phyloP scores from a whole-genome alignment of 495 filamentous ascomycete species.

The Penicillium cosmopolitanum region DNA sequence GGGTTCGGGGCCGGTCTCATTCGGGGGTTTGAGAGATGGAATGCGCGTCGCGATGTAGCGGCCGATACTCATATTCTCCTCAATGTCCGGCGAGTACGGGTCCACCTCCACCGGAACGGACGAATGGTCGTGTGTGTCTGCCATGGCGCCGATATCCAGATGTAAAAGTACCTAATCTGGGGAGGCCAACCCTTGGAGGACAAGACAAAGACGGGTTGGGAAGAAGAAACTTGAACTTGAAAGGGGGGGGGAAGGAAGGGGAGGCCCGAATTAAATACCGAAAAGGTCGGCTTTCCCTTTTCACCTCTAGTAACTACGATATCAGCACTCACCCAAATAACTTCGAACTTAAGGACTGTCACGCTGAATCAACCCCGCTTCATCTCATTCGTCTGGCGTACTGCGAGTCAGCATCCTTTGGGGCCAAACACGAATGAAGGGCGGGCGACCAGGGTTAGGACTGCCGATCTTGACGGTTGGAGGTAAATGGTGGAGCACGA shows the following conservation, averaged over 20 bases:
- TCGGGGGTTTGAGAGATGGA: constrained; percentile 72
- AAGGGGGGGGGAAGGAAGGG: background rate
- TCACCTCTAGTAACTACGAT: background rate
- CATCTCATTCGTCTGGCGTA: constrained; percentile 3
- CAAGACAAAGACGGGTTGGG: background rate
- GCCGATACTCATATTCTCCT: constrained; percentile 56
- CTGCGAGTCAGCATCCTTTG: constrained; percentile 4
- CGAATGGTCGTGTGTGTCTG: constrained; percentile 10
- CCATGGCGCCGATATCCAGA: constrained; percentile 14
- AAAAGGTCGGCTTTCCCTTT: background rate
- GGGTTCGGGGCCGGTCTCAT: constrained; percentile 83
- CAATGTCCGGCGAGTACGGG: constrained; percentile 31
- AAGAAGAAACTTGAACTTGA: background rate
- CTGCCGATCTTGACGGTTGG: constrained; percentile 3
- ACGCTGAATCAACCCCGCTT: constrained; percentile 5
- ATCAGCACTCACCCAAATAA: background rate
- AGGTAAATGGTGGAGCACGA: background rate
- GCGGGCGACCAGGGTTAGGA: constrained; percentile 2
- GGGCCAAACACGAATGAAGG: constrained; percentile 6
- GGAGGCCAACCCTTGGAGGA: background rate
- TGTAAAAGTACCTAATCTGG: background rate
- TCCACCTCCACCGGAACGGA: background rate
- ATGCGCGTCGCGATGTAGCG: constrained; percentile 73
- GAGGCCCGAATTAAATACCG: background rate
- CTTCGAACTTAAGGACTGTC: background rate